A percentile compares a stretch with the other conserved stretches of the same genome.
These are phyloP conservation scores for Volutella citrinella DNA, from an alignment of 2,329 filamentous ascomycete genomes.

Conservation along the genomic window DNA sequence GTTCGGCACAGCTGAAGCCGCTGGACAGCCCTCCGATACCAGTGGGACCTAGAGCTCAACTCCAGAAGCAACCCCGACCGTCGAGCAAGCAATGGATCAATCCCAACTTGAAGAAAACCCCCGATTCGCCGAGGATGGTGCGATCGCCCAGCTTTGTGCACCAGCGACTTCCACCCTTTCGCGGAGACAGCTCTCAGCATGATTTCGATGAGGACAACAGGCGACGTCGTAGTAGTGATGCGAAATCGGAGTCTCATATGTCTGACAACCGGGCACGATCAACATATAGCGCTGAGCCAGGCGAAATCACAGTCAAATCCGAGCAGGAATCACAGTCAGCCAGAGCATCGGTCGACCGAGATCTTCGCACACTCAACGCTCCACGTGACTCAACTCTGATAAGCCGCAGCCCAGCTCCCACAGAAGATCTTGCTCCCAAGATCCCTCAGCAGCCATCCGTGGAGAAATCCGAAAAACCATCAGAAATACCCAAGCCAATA, in stretches of 20 bases:
- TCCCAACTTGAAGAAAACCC: conserved; percentile 47
- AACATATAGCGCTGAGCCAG: conserved; percentile 44
- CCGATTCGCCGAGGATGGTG: conserved; percentile 51
- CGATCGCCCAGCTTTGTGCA: conserved; percentile 49
- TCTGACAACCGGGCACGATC: conserved; percentile 36
- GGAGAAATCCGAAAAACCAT: neutral
- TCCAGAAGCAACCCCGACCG: conserved; percentile 40
- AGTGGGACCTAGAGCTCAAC: conserved; percentile 52
- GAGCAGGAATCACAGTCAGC: conserved; percentile 38
- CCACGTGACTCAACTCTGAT: conserved; percentile 16
- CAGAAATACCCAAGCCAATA: too few relatives aligned
- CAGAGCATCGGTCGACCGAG: conserved; percentile 22
- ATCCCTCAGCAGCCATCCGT: conserved; percentile 8
- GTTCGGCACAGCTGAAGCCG: conserved; percentile 41
- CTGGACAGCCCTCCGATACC: conserved; percentile 49
- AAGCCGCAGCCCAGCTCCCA: conserved; percentile 20
- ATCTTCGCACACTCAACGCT: conserved; percentile 13
- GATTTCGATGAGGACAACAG: conserved; percentile 40
- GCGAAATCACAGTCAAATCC: conserved; percentile 41
- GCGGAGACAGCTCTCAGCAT: conserved; percentile 33
- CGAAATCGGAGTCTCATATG: conserved; percentile 41
- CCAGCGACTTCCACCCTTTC: conserved; percentile 34
- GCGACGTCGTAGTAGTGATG: conserved; percentile 52
- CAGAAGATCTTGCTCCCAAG: conserved; percentile 16
- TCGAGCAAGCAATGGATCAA: conserved; percentile 62